Conservation (phyloP, 2,329 filamentous ascomycete species). For the Orbilia javanica region DNA sequence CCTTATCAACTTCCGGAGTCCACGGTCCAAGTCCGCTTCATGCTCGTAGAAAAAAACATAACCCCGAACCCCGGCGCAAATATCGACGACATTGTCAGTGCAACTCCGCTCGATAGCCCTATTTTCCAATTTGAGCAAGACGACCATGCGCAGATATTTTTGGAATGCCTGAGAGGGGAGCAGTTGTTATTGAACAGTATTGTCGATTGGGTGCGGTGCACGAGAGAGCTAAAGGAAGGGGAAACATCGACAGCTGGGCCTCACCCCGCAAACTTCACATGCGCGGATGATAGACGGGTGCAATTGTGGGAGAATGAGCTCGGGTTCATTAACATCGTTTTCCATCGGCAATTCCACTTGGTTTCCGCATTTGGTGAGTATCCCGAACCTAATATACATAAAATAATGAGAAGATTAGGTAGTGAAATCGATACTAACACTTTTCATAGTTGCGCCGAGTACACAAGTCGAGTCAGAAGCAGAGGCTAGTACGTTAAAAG, state of each 20-base stretch:
- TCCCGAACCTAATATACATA: background rate
- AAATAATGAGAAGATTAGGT: too few species aligned
- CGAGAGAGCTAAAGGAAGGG: slow-evolving; percentile 34
- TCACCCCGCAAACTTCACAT: slow-evolving; percentile 45
- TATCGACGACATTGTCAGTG: slow-evolving; percentile 21
- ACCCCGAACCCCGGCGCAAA: slow-evolving; percentile 27
- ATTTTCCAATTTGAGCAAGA: slow-evolving; percentile 55
- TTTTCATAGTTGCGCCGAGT: slow-evolving; percentile 34
- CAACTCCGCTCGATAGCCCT: slow-evolving; percentile 40
- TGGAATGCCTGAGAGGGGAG: slow-evolving; percentile 48
- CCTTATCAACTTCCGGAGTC: slow-evolving; percentile 56
- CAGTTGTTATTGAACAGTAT: slow-evolving; percentile 51
- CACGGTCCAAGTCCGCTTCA: slow-evolving; percentile 54
- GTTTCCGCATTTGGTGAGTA: slow-evolving; percentile 52
- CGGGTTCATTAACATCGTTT: slow-evolving; percentile 53
- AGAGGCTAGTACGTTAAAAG: slow-evolving; percentile 27
- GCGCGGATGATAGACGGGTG: slow-evolving; percentile 41
- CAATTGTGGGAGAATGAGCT: slow-evolving; percentile 57
- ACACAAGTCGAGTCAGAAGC: slow-evolving; percentile 50
- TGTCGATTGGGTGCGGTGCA: slow-evolving; percentile 48
- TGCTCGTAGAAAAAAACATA: slow-evolving; percentile 50
- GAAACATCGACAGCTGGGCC: slow-evolving; percentile 20
- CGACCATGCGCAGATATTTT: slow-evolving; percentile 50
- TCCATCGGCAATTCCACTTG: slow-evolving; percentile 54
- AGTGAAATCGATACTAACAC: slow-evolving; percentile 1